Evolutionary conservation across 1,139 yeast genomes (phyloP), one percentile per base, ranked within the genome.

Genomic region (Geotrichum phurueaensis): DNA sequence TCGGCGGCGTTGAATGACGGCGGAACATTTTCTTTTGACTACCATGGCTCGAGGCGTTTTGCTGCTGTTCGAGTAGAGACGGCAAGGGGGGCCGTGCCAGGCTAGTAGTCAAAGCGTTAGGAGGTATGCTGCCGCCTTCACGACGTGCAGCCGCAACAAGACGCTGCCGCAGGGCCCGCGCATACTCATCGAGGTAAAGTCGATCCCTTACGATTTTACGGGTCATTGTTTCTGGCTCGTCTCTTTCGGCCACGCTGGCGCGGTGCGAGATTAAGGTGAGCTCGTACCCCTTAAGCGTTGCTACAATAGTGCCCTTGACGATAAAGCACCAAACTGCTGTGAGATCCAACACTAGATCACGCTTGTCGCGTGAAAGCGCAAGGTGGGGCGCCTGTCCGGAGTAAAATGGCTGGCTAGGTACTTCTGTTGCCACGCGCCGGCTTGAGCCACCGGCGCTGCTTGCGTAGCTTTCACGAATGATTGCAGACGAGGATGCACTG

Each of bases 271-370:
- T 36, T 2, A 56, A 13, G n/a, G 9, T 52, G 13, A 56, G 51
- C 31, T 56, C 55, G 50, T 56, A 43, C 15, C 55, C 55, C 22
- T 56, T 51, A 2, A 56, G 51, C 6, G 59, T 51, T 3, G 59
- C 59, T 25, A 51, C 47, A 20, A 56, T 33, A 9, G 45, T 47
- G 36, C 55, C 55, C 51, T 56, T 50, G 55, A 52, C 29, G 3
- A 56, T 43, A 39, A 56, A 51, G 45, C 59, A 51, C 59, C 59
- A 56, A 3, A 47, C 51, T 9, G 33, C 50, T 10, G 51, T 33
- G 29, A 18, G 39, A 15, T 33, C 39, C 13, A 33, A 13, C 13
- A 33, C n/a, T 33, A 33, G 39, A 3, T 33, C 39, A 10, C 39
- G 6, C 54, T 13, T 13, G n/a, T 10, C 36, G 51, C 22, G 55